Conservation (phyloP, 2,329 filamentous ascomycete genomes). For the Xylariaceae sp. region DNA sequence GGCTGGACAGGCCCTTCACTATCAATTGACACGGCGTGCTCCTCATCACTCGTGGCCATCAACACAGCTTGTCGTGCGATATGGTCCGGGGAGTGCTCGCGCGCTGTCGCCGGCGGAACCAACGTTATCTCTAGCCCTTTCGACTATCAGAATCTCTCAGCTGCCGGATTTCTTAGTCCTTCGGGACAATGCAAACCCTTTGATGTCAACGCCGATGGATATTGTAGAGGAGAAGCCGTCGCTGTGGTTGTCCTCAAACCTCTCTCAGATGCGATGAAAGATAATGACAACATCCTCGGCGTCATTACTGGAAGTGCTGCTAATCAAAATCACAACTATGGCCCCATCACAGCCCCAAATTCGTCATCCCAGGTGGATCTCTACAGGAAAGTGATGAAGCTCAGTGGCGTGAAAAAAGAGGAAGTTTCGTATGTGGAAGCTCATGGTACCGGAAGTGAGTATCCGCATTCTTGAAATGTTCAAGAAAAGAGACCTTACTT, state of each 20-base stretch:
- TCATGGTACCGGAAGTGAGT: conserved; percentile 8
- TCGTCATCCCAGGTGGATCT: conserved; percentile 29
- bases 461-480: neutral
- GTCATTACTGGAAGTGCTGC: conserved; percentile 38
- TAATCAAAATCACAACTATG: conserved; percentile 41
- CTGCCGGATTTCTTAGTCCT: conserved; percentile 29
- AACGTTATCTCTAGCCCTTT: conserved; percentile 32
- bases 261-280: conserved; percentile 43
- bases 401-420: conserved; percentile 22
- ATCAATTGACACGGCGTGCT: conserved; percentile 37
- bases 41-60: conserved; percentile 37
- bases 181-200: conserved; percentile 34
- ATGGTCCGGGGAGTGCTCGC: conserved; percentile 28
- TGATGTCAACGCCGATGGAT: conserved; percentile 47
- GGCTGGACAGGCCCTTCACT: conserved; percentile 35
- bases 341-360: conserved; percentile 42
- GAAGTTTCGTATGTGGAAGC: conserved; percentile 22
- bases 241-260: conserved; percentile 47
- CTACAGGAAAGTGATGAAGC: conserved; percentile 31
- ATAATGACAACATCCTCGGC: conserved; percentile 44
- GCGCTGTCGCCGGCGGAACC: conserved; percentile 35
- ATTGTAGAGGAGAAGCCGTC: conserved; percentile 51
- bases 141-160: conserved; percentile 25
- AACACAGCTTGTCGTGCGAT: conserved; percentile 37
- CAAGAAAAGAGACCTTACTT: neutral